These are phyloP conservation scores for Dysphania ambrosioides DNA, from an alignment of 148 eudicot genomes.

Conservation along the genomic window DNA sequence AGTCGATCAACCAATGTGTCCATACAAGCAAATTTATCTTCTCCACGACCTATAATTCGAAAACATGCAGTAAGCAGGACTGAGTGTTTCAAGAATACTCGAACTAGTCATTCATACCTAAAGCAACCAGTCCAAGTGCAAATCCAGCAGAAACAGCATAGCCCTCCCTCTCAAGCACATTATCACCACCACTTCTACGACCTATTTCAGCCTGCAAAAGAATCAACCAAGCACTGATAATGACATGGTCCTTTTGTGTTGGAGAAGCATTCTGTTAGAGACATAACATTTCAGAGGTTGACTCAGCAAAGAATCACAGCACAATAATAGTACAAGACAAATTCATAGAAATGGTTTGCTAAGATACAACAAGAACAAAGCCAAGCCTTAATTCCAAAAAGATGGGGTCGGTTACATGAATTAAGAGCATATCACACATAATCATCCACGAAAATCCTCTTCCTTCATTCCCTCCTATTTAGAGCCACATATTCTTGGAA, in stretches of 20 bases:
- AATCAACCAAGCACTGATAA: slow-evolving; percentile 8
- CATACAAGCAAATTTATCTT: slow-evolving; percentile 67
- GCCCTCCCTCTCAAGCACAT: slow-evolving; percentile 96
- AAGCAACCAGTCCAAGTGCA: slow-evolving; percentile 88
- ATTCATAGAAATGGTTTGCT: too few species aligned
- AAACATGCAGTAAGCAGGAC: slow-evolving; percentile 22
- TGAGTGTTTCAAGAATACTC: background rate
- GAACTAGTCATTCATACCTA: slow-evolving; percentile 51
- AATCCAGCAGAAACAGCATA: slow-evolving; percentile 99
- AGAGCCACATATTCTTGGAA: too few species aligned
- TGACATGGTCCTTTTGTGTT: background rate
- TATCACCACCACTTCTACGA: slow-evolving; percentile 98
- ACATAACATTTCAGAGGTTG: background rate
- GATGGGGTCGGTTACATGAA: too few species aligned
- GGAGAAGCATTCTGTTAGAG: background rate
- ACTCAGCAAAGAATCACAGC: background rate
- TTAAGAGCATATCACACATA: too few species aligned
- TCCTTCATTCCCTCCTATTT: too few species aligned
- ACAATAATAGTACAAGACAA: too few species aligned
- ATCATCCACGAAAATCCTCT: too few species aligned
- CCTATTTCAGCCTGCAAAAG: slow-evolving; percentile 79
- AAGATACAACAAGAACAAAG: too few species aligned
- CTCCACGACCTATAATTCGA: slow-evolving; percentile 68
- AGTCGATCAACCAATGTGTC: slow-evolving; percentile 73
- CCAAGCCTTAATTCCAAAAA: too few species aligned